These are phyloP conservation scores for Apostasia ramifera DNA, from an alignment of 106 monocot genomes.

Conservation along the genomic window DNA sequence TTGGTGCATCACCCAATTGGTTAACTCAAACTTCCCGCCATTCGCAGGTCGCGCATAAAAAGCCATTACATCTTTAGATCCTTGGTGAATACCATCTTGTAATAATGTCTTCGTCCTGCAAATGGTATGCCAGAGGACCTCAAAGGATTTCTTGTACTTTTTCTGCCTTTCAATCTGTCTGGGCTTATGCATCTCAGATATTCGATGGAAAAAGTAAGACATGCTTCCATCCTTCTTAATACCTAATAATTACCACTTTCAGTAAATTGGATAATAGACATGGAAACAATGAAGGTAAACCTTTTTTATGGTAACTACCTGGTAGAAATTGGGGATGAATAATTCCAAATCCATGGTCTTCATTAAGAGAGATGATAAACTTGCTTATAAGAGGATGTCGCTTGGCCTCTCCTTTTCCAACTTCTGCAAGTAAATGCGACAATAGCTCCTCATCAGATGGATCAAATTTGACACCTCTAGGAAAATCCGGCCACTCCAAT, in stretches of 20 bases:
- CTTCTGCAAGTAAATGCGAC: conserved; percentile 83
- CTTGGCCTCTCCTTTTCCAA: conserved; percentile 33
- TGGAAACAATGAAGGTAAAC: background rate
- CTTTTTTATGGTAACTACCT: conserved; percentile 23
- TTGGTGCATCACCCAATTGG: conserved; percentile 87
- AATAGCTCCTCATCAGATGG: conserved; percentile 82
- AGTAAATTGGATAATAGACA: background rate
- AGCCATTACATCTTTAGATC: conserved; percentile 57
- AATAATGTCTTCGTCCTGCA: conserved; percentile 45
- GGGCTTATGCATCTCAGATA: conserved; percentile 32
- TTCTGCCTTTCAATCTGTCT: conserved; percentile 14
- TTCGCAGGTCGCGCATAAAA: conserved; percentile 28
- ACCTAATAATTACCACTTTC: conserved; percentile 31
- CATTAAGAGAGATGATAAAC: conserved; percentile 64
- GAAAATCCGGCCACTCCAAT: conserved; percentile 71
- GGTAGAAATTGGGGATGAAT: conserved; percentile 60
- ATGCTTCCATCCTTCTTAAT: conserved; percentile 75
- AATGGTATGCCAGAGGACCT: conserved; percentile 53
- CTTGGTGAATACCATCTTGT: conserved; percentile 46
- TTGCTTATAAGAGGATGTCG: conserved; percentile 83
- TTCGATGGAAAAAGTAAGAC: conserved; percentile 85
- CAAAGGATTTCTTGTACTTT: conserved; percentile 9
- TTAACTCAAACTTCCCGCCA: conserved; percentile 43
- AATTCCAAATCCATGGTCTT: conserved; percentile 29
- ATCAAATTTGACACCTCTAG: conserved; percentile 90